These are phyloP conservation scores for Mychonastes homosphaera DNA, from an alignment of 139 green algal genomes.

Conservation along the genomic window DNA sequence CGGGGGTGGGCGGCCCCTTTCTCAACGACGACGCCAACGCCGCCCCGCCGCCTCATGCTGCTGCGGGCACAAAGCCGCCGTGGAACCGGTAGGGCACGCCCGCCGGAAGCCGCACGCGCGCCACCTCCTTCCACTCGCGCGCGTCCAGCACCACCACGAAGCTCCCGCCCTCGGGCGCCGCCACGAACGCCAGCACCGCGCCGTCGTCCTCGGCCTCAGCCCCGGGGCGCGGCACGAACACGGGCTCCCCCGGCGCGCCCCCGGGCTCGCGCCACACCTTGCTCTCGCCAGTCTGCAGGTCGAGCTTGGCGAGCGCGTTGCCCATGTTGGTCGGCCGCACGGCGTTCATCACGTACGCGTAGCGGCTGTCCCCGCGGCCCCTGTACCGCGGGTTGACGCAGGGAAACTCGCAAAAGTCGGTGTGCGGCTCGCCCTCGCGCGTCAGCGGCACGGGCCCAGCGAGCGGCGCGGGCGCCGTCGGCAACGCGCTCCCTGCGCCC, in stretches of 20 bases:
- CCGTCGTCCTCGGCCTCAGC: conserved; percentile 59
- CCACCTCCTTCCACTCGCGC: conserved; percentile 39
- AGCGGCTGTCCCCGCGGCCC: conserved; percentile 21
- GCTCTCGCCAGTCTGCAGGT: conserved; percentile 27
- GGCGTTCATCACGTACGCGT: conserved; percentile 41
- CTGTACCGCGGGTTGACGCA: conserved; percentile 16
- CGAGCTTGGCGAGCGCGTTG: conserved; percentile 60
- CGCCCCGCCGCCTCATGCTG: background rate
- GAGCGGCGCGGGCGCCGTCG: background rate
- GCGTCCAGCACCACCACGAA: conserved; percentile 63
- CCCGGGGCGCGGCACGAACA: conserved; percentile 47
- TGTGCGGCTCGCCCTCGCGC: conserved; percentile 7
- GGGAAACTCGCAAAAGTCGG: conserved; percentile 42
- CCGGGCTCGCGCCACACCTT: conserved; percentile 52
- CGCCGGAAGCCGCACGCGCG: conserved; percentile 42
- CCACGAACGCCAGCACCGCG: conserved; percentile 42
- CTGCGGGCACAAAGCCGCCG: conserved; percentile 37
- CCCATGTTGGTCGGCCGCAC: conserved; percentile 48
- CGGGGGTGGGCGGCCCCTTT: no score
- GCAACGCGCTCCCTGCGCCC: conserved; percentile 1
- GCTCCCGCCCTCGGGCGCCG: conserved; percentile 28
- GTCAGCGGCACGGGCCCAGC: background rate
- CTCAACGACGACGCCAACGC: background rate
- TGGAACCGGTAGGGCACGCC: conserved; percentile 61
- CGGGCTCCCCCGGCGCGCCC: conserved; percentile 39